phyloP scores from a whole-genome alignment of 768 basidiomycete species.

The Phanerochaete sordida region DNA sequence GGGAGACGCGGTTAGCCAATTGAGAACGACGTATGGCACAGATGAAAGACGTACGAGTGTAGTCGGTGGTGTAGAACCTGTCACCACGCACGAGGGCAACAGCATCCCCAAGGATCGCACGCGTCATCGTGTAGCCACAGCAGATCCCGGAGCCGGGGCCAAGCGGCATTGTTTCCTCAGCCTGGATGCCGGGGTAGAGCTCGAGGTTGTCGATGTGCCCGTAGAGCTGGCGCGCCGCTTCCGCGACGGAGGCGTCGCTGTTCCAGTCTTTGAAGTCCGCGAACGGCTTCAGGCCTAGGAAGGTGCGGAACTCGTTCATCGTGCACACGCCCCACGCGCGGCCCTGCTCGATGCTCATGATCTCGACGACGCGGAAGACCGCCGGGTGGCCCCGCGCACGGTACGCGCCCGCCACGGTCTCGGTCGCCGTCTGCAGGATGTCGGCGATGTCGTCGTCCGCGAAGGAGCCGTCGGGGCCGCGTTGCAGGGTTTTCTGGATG shows the following conservation, averaged over 20 bases:
- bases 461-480: slow-evolving; percentile 42
- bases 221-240: slow-evolving; percentile 32
- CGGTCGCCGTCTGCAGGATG: slow-evolving; percentile 44
- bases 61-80: slow-evolving; percentile 49
- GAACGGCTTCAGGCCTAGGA: slow-evolving; percentile 54
- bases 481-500: slow-evolving; percentile 31
- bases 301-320: slow-evolving; percentile 66
- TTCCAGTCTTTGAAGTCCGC: slow-evolving; percentile 68
- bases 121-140: slow-evolving; percentile 25
- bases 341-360: slow-evolving; percentile 53
- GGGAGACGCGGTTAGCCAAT: background rate
- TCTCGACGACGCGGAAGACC: slow-evolving; percentile 48
- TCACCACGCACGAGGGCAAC: slow-evolving; percentile 52
- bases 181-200: slow-evolving; percentile 31
- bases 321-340: slow-evolving; percentile 46
- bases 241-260: slow-evolving; percentile 47
- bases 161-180: slow-evolving; percentile 23
- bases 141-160: slow-evolving; percentile 27
- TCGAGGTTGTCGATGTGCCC: slow-evolving; percentile 33
- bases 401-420: slow-evolving; percentile 42
- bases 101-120: slow-evolving; percentile 45
- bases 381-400: slow-evolving; percentile 45
- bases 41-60: slow-evolving; percentile 36
- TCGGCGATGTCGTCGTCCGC: slow-evolving; percentile 43
- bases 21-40: background rate